Evolutionary conservation across 2,329 filamentous ascomycete species (phyloP).

Genomic region (Paraphoma sp.): DNA sequence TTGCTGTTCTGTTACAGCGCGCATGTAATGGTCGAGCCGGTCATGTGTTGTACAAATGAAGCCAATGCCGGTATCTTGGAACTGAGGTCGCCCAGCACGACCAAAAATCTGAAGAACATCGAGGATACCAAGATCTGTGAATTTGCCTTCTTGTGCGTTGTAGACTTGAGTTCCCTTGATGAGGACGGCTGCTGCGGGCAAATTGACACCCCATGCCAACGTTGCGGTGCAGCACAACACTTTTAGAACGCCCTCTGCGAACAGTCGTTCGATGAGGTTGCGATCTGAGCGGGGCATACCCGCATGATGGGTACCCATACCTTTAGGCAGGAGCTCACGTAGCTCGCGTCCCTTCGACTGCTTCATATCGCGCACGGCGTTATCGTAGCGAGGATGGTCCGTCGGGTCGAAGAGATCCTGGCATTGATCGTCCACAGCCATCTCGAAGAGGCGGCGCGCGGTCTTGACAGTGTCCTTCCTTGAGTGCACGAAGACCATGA

Average conservation of each 20-base stretch:
- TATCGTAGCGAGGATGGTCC: slow-evolving; percentile 78
- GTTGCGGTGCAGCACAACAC: slow-evolving; percentile 98
- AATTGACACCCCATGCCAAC: slow-evolving; percentile 97
- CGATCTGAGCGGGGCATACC: slow-evolving; percentile 94
- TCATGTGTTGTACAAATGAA: slow-evolving; percentile 98
- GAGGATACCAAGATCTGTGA: slow-evolving; percentile 92
- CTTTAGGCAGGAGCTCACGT: slow-evolving; percentile 86
- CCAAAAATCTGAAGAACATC: slow-evolving; percentile 98
- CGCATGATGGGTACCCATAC: slow-evolving; percentile 93
- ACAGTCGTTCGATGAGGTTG: slow-evolving; percentile 94
- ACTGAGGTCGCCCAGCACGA: slow-evolving; percentile 95
- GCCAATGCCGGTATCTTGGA: slow-evolving; percentile 95
- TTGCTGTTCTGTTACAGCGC: slow-evolving; percentile 91
- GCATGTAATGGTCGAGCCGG: slow-evolving; percentile 87
- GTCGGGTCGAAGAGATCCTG: slow-evolving; percentile 83
- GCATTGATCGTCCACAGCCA: slow-evolving; percentile 81
- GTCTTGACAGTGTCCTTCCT: slow-evolving; percentile 91
- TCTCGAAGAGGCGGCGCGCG: slow-evolving; percentile 83
- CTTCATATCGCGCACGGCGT: slow-evolving; percentile 83
- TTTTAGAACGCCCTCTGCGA: slow-evolving; percentile 89
- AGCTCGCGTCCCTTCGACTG: slow-evolving; percentile 85
- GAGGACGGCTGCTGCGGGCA: slow-evolving; percentile 93
- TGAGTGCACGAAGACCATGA: slow-evolving; percentile 99
- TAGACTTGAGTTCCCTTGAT: slow-evolving; percentile 99
- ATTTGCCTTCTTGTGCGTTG: slow-evolving; percentile 94